phyloP scores from a whole-genome alignment of 495 filamentous ascomycete genomes.

The Apodospora peruviana region DNA sequence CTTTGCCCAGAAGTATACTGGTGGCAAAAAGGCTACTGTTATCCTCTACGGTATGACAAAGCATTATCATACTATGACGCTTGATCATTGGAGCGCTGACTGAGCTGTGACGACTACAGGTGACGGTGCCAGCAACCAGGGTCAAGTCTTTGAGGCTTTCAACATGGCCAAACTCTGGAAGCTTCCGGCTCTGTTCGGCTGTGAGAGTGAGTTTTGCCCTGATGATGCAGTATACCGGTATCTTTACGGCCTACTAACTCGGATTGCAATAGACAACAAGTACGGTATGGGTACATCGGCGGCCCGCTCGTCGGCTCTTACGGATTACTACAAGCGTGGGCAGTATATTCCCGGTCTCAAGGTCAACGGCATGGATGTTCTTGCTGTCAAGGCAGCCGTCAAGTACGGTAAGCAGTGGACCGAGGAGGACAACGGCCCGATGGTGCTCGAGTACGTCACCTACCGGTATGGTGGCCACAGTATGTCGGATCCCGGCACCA shows the following conservation, averaged over 20 bases:
- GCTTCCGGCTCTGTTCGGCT: conserved; percentile 88
- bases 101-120: conserved; percentile 8
- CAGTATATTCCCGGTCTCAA: conserved; percentile 99
- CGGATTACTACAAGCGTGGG: conserved; percentile 99
- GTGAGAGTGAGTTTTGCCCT: conserved; percentile 74
- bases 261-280: conserved; percentile 76
- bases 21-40: conserved; percentile 75
- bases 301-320: conserved; percentile 85
- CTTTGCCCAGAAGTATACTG: conserved; percentile 93
- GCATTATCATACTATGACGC: no score
- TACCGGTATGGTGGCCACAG: conserved; percentile 99
- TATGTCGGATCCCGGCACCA: conserved; percentile 98
- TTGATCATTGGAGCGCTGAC: background rate
- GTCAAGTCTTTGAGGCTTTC: conserved; percentile 98
- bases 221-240: background rate
- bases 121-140: conserved; percentile 97
- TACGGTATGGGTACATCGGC: conserved; percentile 99
- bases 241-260: background rate
- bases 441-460: conserved; percentile 97
- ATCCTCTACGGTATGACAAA: conserved; percentile 67
- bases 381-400: conserved; percentile 94
- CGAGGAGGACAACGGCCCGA: conserved; percentile 72
- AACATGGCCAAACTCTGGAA: conserved; percentile 99
- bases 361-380: conserved; percentile 99
- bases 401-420: conserved; percentile 86